Base-by-base conservation (phyloP, 2,329 filamentous ascomycete genomes). In the Diaporthe eres region DNA sequence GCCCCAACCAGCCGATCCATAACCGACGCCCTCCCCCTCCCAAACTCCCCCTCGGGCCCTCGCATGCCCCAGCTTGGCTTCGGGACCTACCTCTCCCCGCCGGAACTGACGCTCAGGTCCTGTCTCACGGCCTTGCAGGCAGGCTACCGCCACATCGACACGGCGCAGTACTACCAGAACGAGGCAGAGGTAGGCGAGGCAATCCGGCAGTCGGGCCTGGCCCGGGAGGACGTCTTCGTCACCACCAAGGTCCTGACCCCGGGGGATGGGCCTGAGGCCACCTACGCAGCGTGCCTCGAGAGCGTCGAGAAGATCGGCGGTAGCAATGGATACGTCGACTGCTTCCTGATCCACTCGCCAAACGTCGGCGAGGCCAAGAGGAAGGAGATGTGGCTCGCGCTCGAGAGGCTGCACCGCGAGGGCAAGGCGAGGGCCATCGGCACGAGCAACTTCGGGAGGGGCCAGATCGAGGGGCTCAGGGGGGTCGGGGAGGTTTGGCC, bases 151-250 rank as follows among this genome's bases (percentile, higher is more conserved):
- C 88, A 90, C 79, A 88, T 91, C 67, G 89, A 91, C 81, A 89
- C 90, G 3, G 92, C 91, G 0, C 90, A 93, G 80, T 90, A 90
- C 82, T 93, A 93, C 80, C 87, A 82, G 60, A 94, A 93, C 79
- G 92, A 94, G 80, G 81, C 82, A 8, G 86, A 91, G 80, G 91
- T 93, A 72, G 92, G 92, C 8, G 84, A 87, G 51, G 91, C 91
- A 1, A 84, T 93, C 57, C 85, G 84, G n/a, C 81, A 88, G 70
- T 90, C 87, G 17, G 86, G 86, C 0, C 78, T 93, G 17, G 85
- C 88, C 1, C 86, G 90, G 44, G 82, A 84, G 22, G 86, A 92
- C 13, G 81, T 93, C 76, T 93, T 90, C 82, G 84, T 93, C 74
- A 93, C 91, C 1, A 90, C 90, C 76, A 92, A 93, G 83, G 90